phyloP scores from a whole-genome alignment of 148 eudicot genomes.

The Arctostaphylos glauca region DNA sequence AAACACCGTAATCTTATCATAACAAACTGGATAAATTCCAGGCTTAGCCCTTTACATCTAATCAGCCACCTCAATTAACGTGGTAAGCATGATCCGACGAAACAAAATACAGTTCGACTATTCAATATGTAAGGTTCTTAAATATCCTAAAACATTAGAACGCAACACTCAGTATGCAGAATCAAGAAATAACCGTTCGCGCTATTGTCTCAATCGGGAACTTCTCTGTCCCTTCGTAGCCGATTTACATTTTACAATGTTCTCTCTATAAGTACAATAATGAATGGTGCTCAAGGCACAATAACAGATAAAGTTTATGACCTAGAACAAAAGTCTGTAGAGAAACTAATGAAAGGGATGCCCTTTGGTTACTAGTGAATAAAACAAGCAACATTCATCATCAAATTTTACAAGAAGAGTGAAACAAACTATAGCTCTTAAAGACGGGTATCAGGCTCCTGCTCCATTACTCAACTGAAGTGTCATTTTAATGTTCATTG shows the following conservation, averaged over 20 bases:
- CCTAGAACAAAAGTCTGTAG: neutral
- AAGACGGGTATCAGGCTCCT: constrained; percentile 16
- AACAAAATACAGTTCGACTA: neutral
- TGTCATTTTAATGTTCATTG: constrained; percentile 85
- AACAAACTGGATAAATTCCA: neutral
- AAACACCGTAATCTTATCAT: neutral
- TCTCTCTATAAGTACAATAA: neutral
- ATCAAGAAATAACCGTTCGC: too few relatives aligned
- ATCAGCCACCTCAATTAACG: neutral
- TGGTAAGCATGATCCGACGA: neutral
- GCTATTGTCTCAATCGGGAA: neutral
- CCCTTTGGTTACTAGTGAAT: neutral
- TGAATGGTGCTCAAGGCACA: neutral
- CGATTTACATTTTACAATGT: neutral
- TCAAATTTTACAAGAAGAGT: neutral
- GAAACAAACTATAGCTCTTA: neutral
- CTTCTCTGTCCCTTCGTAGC: neutral
- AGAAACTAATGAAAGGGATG: neutral
- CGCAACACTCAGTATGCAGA: neutral
- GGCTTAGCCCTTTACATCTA: neutral
- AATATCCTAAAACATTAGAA: neutral
- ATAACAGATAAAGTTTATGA: neutral
- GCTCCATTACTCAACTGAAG: constrained; percentile 60
- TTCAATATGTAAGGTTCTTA: neutral
- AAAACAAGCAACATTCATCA: neutral